These are phyloP conservation scores for Aspergillus aculeatinus DNA, from an alignment of 2,329 filamentous ascomycete species.

Conservation along the genomic window DNA sequence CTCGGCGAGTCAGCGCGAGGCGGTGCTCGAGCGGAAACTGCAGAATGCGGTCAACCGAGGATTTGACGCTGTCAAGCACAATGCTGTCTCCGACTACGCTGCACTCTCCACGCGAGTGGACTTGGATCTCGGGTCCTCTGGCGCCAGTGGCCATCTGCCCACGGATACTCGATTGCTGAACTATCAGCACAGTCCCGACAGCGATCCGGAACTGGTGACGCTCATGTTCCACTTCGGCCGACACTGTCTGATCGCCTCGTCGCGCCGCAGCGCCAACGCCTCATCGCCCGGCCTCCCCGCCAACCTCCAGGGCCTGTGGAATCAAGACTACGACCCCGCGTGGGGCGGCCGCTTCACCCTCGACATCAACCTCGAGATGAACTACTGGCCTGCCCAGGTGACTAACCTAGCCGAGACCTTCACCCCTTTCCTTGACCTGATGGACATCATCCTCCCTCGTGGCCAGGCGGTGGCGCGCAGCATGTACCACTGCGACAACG, in stretches of 20 bases:
- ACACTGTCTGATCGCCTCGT: slow-evolving; percentile 55
- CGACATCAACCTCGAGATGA: slow-evolving; percentile 63
- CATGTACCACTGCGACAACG: slow-evolving; percentile 50
- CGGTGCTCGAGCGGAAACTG: neutral
- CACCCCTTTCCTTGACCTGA: slow-evolving; percentile 42
- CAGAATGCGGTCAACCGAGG: neutral
- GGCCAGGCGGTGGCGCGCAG: slow-evolving; percentile 53
- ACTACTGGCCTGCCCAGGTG: slow-evolving; percentile 58
- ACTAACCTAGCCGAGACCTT: slow-evolving; percentile 48
- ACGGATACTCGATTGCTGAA: slow-evolving; percentile 5
- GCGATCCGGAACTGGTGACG: slow-evolving; percentile 40
- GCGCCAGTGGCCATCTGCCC: neutral
- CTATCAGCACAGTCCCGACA: slow-evolving; percentile 6
- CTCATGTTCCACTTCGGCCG: slow-evolving; percentile 54
- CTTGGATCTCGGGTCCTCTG: slow-evolving; percentile 6
- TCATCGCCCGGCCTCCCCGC: slow-evolving; percentile 47
- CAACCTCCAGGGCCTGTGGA: slow-evolving; percentile 60
- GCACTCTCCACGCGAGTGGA: slow-evolving; percentile 2
- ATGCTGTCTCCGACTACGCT: slow-evolving; percentile 6
- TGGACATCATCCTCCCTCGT: slow-evolving; percentile 34
- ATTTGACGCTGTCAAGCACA: neutral
- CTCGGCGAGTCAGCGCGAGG: neutral
- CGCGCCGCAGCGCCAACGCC: slow-evolving; percentile 31
- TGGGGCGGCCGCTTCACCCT: slow-evolving; percentile 59
- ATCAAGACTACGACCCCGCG: slow-evolving; percentile 44